phyloP scores from a whole-genome alignment of 345 rosid genomes.

The Hevea brasiliensis region DNA sequence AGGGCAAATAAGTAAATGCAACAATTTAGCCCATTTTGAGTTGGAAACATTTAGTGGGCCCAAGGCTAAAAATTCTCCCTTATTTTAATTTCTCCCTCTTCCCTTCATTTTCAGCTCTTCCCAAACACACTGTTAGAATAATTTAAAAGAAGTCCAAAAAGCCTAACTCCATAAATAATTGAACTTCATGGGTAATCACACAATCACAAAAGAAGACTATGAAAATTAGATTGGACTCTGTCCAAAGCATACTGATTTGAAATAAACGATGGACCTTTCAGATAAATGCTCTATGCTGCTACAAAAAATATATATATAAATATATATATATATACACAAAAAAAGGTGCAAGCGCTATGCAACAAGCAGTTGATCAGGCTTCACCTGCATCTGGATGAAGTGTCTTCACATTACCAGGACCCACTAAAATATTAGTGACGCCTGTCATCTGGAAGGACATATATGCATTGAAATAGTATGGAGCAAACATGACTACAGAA shows the following conservation, averaged over 20 bases:
- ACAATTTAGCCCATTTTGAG: no score
- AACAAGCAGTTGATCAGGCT: conserved; percentile 8
- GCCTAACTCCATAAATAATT: background rate
- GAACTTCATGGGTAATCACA: background rate
- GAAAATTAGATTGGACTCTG: background rate
- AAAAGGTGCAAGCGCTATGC: background rate
- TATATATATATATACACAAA: no score
- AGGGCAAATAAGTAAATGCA: no score
- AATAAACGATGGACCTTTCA: background rate
- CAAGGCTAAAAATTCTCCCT: no score
- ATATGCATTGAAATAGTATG: conserved; percentile 95
- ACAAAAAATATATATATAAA: no score
- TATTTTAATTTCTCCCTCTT: no score
- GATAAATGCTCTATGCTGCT: background rate
- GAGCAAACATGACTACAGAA: conserved; percentile 90
- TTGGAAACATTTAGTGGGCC: no score
- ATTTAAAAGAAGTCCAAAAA: background rate
- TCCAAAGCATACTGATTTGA: background rate
- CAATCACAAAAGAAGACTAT: background rate
- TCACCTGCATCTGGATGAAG: conserved; percentile 92
- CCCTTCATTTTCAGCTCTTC: no score
- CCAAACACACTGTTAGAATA: no score
- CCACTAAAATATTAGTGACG: conserved; percentile 76
- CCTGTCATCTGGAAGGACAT: conserved; percentile 99
- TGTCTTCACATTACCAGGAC: conserved; percentile 66